Evolutionary conservation across 352 stramenopile species (phyloP), one percentile per base, ranked within the genome.

Genomic region (Phytophthora sansomeana): DNA sequence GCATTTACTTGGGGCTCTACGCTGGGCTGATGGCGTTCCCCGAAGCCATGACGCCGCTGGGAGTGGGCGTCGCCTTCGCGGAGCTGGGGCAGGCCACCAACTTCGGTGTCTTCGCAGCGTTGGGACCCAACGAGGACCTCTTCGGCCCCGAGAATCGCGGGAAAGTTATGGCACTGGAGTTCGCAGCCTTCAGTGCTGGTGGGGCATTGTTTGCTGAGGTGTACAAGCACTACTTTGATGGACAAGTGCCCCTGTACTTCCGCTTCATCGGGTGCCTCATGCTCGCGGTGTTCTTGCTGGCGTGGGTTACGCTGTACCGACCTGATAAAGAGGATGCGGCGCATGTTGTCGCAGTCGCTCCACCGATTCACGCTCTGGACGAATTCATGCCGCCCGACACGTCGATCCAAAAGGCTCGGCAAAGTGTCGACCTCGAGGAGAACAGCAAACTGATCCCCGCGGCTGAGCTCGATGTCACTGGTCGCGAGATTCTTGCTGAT

Each of bases 61-160:
- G 74, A 3, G 78, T 92, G 30, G 83, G 81, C 6, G 35, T 83
- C 33, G 81, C 70, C 26, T 92, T 94, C 54, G 75, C 71, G 1
- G 48, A 81, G 11, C 72, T 92, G 17, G 86, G 86, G 0, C 81
- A 91, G 53, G 75, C 81, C 8, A 80, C 74, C 39, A 90, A 88
- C 54, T 91, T 94, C 52, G 84, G 78, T 19, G 82, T 91, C 0
- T 88, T 94, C 36, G 79, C 86, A 4, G 80, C 81, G 6, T 54
- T 94, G n/a, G 86, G 80, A 0, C 78, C 83, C 14, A 94, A 91
- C 24, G 86, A 92, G 69, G 82, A 85, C 6, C 63, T 94, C 8
- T 94, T 88, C 53, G 83, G 86, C 3, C 60, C 87, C 24, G 58
- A 66, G 14, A 74, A 92, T 33, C 84, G 86, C 9, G 86, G 86